Evolutionary conservation across 306 rosid genomes (phyloP).

Genomic region (Alnus glutinosa): DNA sequence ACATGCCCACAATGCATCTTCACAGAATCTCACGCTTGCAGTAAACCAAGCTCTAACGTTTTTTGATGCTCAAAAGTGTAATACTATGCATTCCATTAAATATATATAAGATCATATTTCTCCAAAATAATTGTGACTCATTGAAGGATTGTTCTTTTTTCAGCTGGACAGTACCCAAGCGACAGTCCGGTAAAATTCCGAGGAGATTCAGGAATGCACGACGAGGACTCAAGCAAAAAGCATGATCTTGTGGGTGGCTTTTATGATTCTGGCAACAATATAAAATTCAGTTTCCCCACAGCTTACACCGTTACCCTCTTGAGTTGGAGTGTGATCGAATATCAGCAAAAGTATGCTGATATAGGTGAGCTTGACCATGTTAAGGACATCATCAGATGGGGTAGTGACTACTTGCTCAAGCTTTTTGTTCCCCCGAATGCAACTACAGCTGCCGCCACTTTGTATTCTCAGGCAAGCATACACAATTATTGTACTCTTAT

Average conservation of each 20-base stretch:
- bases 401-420: slow-evolving; percentile 74
- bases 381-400: slow-evolving; percentile 82
- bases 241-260: slow-evolving; percentile 70
- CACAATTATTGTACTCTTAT: neutral
- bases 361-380: slow-evolving; percentile 79
- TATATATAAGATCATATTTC: neutral
- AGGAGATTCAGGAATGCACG: slow-evolving; percentile 68
- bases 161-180: slow-evolving; percentile 73
- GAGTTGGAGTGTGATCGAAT: slow-evolving; percentile 84
- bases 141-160: neutral
- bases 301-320: slow-evolving; percentile 77
- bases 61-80: slow-evolving; percentile 85
- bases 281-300: slow-evolving; percentile 77
- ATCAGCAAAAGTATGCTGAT: slow-evolving; percentile 61
- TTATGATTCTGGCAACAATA: slow-evolving; percentile 87
- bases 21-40: slow-evolving; percentile 55
- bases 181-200: slow-evolving; percentile 63
- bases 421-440: slow-evolving; percentile 44
- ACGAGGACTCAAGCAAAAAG: slow-evolving; percentile 44
- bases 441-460: slow-evolving; percentile 40
- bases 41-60: slow-evolving; percentile 71
- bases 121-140: slow-evolving; percentile 10
- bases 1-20: slow-evolving; percentile 39
- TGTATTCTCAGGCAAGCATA: slow-evolving; percentile 70
- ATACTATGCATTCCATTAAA: neutral